Evolutionary conservation across 345 rosid genomes (phyloP).

Genomic region (Aurinia saxatilis): DNA sequence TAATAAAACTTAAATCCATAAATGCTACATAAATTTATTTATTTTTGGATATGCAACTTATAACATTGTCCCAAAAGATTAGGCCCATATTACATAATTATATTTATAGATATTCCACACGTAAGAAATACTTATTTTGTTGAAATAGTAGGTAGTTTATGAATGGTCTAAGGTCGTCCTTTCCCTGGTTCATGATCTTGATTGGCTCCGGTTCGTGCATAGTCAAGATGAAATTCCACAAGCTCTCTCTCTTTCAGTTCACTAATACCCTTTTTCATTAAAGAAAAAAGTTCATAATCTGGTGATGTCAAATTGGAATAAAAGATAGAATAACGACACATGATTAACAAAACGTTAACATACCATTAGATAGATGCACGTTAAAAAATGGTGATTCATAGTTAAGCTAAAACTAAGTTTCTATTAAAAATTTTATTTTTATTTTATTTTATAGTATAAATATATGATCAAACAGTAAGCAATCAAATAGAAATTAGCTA

Average conservation of each 20-base stretch:
- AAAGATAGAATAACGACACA: not conserved
- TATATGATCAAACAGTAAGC: not conserved
- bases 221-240: conserved; percentile 29
- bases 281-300: not conserved
- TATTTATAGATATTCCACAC: not conserved
- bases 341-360: not conserved
- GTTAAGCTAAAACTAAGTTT: not conserved
- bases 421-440: too few species aligned
- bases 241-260: conserved; percentile 19
- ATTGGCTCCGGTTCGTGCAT: conserved; percentile 34
- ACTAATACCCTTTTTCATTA: not conserved
- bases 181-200: conserved; percentile 35
- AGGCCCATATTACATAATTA: not conserved
- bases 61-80: not conserved
- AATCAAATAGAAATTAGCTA: not conserved
- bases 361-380: not conserved
- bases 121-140: not conserved
- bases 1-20: not conserved
- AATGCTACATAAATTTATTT: not conserved
- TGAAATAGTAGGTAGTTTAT: not conserved
- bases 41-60: not conserved
- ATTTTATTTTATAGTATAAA: too few species aligned
- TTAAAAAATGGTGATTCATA: not conserved
- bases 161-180: conserved; percentile 27
- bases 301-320: not conserved